Conservation (phyloP, 1,284 basidiomycete genomes). For the Coriolopsis trogii region DNA sequence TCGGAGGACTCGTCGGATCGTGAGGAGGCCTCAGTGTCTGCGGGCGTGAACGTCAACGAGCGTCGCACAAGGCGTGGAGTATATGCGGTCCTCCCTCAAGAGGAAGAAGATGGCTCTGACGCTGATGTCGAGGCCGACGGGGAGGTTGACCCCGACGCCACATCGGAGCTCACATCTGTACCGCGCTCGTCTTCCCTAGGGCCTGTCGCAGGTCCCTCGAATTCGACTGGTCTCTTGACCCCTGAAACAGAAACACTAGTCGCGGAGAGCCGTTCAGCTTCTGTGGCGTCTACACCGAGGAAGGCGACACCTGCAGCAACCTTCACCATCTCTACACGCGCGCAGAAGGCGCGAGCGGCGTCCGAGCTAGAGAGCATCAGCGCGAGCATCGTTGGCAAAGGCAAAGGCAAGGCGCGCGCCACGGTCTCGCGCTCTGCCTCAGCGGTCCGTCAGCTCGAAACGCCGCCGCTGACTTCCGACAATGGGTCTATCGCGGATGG, state of each 20-base stretch:
- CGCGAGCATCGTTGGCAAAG: constrained; percentile 13
- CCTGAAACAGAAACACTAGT: constrained; percentile 36
- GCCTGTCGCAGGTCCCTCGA: constrained; percentile 26
- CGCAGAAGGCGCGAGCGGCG: constrained; percentile 48
- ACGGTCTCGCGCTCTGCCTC: constrained; percentile 25
- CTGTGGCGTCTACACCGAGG: constrained; percentile 20
- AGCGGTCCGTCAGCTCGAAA: constrained; percentile 34
- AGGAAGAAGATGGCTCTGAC: constrained; percentile 44
- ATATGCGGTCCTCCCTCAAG: constrained; percentile 66
- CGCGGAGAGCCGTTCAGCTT: constrained; percentile 16
- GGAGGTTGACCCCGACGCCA: constrained; percentile 43
- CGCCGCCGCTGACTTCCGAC: constrained; percentile 39
- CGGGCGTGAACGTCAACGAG: constrained; percentile 60
- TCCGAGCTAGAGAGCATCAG: constrained; percentile 26
- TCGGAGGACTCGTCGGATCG: constrained; percentile 40
- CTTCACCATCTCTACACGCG: constrained; percentile 61
- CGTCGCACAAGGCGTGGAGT: constrained; percentile 77
- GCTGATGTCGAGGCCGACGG: constrained; percentile 52
- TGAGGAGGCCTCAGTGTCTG: constrained; percentile 30
- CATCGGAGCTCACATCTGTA: constrained; percentile 49
- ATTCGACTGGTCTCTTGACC: constrained; percentile 35
- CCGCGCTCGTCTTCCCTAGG: constrained; percentile 34
- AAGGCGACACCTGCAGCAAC: constrained; percentile 32
- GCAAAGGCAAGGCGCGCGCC: constrained; percentile 12
- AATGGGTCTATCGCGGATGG: constrained; percentile 26